Evolutionary conservation across 257 asterid species (phyloP), one percentile per base, ranked within the genome.

Genomic region (Scutellaria galericulata): DNA sequence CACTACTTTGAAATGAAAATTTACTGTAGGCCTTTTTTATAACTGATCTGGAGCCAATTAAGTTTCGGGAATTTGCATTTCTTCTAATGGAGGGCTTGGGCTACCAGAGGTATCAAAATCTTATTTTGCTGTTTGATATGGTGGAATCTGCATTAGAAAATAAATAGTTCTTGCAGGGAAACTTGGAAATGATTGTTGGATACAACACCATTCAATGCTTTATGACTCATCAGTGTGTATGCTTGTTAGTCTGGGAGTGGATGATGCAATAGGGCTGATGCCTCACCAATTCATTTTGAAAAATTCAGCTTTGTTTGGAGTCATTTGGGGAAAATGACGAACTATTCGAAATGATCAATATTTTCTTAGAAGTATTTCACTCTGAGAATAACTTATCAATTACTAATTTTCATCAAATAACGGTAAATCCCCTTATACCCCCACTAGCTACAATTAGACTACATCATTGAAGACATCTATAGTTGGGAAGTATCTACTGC

Each of bases 11-110:
- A n/a, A 40, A 64, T 69, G 68, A 54, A 73, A 39, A 40, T 46
- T 20, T 79, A 70, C 69, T 83, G 83, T 75, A 92, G 96, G 96
- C 80, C 41, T 88, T 88, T 84, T 88, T 88, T 64, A 84, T 92
- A 72, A 88, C 93, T 41, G 86, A 89, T 75, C 82, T 81, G 68
- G 95, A 89, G 79, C 94, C 94, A 7, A 74, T 86, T 83, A 77
- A 76, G 24, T 86, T 90, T 45, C 84, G 82, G 80, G 93, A 88
- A 37, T 85, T 92, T 71, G 79, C 80, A 41, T 77, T 83, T 60
- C 82, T 77, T 55, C 24, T 90, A 66, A 79, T 90, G 78, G 84
- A 82, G 74, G 83, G 88, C 78, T 77, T 90, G 74, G 96, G 90
- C 68, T 84, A 88, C 77, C 83, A 75, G 62, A 92, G 96, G 98